These are phyloP conservation scores for Saturnispora halmiae DNA, from an alignment of 805 yeast genomes.

Conservation along the genomic window DNA sequence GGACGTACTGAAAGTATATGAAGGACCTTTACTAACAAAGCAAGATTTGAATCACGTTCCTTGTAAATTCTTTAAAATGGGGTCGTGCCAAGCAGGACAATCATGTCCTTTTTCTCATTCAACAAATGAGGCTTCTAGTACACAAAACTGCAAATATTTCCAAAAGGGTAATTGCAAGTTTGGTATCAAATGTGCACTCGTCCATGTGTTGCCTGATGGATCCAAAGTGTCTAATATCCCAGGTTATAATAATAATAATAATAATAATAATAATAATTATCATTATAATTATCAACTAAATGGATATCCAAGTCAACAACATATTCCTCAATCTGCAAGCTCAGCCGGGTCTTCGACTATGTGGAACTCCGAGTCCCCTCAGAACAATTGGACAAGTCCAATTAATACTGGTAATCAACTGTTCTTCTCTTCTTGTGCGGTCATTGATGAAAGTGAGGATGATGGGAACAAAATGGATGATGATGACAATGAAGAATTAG, in stretches of 20 bases:
- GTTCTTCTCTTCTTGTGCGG: neutral
- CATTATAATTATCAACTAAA: neutral
- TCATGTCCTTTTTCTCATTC: constrained; percentile 89
- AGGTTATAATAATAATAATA: neutral
- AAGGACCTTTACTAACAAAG: constrained; percentile 6
- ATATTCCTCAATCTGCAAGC: neutral
- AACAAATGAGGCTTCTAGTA: constrained; percentile 43
- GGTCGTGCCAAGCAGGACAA: constrained; percentile 89
- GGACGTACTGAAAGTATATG: too few relatives aligned
- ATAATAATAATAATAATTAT: too few relatives aligned
- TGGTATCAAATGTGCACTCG: constrained; percentile 89
- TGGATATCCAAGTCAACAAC: neutral
- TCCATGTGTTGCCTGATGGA: constrained; percentile 85
- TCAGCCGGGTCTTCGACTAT: neutral
- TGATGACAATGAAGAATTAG: too few relatives aligned
- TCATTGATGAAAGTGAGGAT: constrained; percentile 14
- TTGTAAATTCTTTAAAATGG: constrained; percentile 86
- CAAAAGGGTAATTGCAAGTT: constrained; percentile 96
- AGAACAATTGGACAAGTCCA: neutral
- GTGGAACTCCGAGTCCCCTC: neutral
- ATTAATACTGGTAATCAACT: neutral
- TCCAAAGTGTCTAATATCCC: constrained; percentile 39
- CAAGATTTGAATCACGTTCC: constrained; percentile 85
- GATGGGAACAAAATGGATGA: too few relatives aligned
- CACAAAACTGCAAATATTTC: constrained; percentile 80